Evolutionary conservation across 2,329 filamentous ascomycete species (phyloP).

Genomic region (Diaporthe vexans): DNA sequence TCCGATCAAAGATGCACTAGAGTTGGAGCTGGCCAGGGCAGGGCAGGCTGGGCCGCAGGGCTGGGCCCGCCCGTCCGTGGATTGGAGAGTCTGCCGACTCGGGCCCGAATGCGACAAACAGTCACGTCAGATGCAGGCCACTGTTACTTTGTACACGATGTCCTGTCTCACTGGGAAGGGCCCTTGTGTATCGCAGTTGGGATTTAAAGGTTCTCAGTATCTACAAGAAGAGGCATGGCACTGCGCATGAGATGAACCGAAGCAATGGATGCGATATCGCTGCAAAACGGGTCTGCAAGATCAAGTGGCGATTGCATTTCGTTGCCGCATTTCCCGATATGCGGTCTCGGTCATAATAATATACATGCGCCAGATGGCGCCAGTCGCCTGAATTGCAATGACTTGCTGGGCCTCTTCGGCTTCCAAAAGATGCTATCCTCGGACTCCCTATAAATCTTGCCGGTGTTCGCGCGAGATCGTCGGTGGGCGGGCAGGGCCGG

Average conservation of each 20-base stretch:
- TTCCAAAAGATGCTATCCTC: constrained; percentile 1
- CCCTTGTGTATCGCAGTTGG: not conserved
- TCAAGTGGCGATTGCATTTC: constrained; percentile 31
- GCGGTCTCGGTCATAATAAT: constrained; percentile 29
- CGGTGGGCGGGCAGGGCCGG: not conserved
- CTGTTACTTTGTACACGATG: not conserved
- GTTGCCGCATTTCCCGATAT: constrained; percentile 9
- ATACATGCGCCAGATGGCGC: constrained; percentile 28
- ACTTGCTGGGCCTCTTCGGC: not conserved
- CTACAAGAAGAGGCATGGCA: not conserved
- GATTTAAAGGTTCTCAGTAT: not conserved
- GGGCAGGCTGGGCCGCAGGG: constrained; percentile 17
- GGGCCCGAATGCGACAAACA: constrained; percentile 20
- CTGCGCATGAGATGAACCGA: not conserved
- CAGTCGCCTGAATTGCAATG: constrained; percentile 18
- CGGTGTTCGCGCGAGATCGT: constrained; percentile 9
- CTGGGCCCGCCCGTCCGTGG: constrained; percentile 18
- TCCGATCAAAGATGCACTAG: constrained; percentile 24
- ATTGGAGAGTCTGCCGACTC: constrained; percentile 17
- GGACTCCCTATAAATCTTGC: not conserved
- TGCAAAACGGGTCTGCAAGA: not conserved
- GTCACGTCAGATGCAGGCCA: not conserved
- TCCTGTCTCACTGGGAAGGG: not conserved
- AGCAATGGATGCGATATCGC: not conserved
- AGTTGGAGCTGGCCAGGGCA: constrained; percentile 22